These are phyloP conservation scores for Microascus cirrosus DNA, from an alignment of 2,329 filamentous ascomycete genomes.

Conservation along the genomic window DNA sequence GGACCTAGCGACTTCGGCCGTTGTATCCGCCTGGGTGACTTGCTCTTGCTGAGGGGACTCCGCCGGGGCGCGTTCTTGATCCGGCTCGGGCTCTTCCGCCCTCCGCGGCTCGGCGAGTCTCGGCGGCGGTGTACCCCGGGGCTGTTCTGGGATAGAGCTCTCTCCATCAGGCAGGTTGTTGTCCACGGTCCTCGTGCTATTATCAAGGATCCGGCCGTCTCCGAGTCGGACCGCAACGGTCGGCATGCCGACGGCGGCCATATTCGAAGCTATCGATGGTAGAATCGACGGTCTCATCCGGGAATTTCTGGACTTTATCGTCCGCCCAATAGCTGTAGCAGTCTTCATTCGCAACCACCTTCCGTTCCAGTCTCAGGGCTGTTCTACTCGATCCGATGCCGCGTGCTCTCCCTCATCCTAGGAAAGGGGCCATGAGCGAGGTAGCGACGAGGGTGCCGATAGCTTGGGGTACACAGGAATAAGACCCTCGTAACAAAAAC, in stretches of 20 bases:
- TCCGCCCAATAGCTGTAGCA: neutral
- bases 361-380: neutral
- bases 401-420: neutral
- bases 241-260: neutral
- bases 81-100: neutral
- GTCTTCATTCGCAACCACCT: neutral
- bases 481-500: neutral
- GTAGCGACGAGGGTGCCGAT: neutral
- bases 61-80: neutral
- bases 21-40: neutral
- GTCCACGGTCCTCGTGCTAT: neutral
- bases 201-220: neutral
- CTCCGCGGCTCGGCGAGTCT: neutral
- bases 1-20: neutral
- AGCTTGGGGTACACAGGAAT: neutral
- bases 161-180: neutral
- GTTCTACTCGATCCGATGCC: neutral
- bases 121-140: neutral
- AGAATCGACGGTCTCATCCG: neutral
- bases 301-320: neutral
- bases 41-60: neutral
- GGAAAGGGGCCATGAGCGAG: neutral
- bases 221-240: neutral
- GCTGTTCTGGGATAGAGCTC: neutral
- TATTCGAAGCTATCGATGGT: neutral